These are phyloP conservation scores for Theileria parva DNA, from an alignment of 169 alveolate genomes.

Conservation along the genomic window DNA sequence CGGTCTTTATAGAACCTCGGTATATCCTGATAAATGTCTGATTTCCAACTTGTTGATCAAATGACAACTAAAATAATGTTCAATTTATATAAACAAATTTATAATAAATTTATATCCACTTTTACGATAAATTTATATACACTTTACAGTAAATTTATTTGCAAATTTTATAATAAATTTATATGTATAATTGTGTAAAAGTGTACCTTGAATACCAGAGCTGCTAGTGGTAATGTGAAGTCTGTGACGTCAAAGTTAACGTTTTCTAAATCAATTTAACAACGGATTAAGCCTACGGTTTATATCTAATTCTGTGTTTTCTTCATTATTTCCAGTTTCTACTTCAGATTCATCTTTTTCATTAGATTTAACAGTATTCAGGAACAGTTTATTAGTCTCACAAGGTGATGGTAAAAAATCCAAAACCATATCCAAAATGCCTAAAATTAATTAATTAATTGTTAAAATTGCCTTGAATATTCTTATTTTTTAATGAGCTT, in stretches of 20 bases:
- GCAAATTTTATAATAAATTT: no score
- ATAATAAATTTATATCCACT: no score
- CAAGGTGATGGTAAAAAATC: conserved; percentile 88
- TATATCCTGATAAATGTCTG: conserved; percentile 77
- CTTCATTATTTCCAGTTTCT: neutral
- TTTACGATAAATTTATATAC: neutral
- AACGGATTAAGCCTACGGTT: neutral
- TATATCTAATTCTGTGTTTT: neutral
- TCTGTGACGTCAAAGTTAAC: conserved; percentile 47
- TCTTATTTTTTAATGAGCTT: conserved; percentile 88
- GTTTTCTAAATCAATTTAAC: conserved; percentile 7
- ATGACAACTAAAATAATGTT: conserved; percentile 1
- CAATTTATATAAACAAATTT: no score
- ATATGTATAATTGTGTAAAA: no score
- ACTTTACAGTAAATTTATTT: no score
- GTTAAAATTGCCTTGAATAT: conserved; percentile 48
- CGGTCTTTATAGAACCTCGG: conserved; percentile 76
- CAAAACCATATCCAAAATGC: conserved; percentile 69
- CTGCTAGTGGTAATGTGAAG: conserved; percentile 62
- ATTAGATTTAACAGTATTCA: conserved; percentile 9
- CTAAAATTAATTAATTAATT: neutral
- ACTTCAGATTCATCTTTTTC: conserved; percentile 6
- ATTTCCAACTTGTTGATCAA: conserved; percentile 72
- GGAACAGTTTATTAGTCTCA: conserved; percentile 44
- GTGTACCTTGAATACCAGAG: conserved; percentile 64